Conservation (phyloP, 2,329 filamentous ascomycete genomes). For the Erysiphe neolycopersici region DNA sequence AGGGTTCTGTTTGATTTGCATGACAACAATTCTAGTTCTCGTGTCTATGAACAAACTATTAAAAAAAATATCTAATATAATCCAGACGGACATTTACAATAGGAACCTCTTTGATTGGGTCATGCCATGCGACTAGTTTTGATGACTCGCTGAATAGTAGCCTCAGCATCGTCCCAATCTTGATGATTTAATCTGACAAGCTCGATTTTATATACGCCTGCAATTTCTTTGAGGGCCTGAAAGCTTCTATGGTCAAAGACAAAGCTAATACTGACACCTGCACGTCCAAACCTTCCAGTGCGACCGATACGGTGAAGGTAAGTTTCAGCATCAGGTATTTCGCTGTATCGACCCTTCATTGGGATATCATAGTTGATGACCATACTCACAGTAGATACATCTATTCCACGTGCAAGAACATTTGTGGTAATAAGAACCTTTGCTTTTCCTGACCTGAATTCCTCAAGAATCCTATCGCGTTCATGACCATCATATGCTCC, state of each 20-base stretch:
- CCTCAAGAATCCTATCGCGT: conserved; percentile 60
- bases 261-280: conserved; percentile 87
- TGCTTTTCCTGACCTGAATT: conserved; percentile 62
- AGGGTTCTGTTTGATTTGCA: no score
- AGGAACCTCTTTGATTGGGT: background rate
- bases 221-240: conserved; percentile 54
- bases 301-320: conserved; percentile 96
- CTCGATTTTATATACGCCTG: conserved; percentile 52
- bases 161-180: conserved; percentile 80
- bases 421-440: conserved; percentile 98
- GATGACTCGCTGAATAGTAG: conserved; percentile 55
- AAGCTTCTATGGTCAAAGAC: conserved; percentile 70
- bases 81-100: no score
- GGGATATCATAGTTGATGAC: conserved; percentile 92
- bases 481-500: conserved; percentile 63
- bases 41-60: no score
- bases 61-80: no score
- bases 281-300: conserved; percentile 86
- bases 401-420: conserved; percentile 84
- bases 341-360: conserved; percentile 48
- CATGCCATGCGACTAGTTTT: conserved; percentile 35
- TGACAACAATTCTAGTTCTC: no score
- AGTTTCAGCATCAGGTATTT: conserved; percentile 73
- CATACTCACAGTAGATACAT: conserved; percentile 82
- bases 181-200: conserved; percentile 57